Evolutionary conservation across 176 grass and related monocot species (phyloP).

Genomic region (Oryza longistaminata): DNA sequence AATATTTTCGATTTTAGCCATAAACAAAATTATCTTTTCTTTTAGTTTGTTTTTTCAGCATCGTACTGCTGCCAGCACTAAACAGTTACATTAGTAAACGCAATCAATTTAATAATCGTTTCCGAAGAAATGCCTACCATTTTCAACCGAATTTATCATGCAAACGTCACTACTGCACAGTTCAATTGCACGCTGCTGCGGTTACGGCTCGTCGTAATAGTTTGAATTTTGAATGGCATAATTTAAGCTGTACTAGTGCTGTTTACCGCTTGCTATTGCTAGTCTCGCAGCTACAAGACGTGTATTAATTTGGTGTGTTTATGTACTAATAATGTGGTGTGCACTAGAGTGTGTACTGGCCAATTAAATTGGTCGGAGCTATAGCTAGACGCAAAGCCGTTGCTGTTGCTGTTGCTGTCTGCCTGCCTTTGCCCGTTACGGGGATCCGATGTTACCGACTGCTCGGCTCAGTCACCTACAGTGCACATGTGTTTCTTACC

Average conservation of each 20-base stretch:
- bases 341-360: neutral
- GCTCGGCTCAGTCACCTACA: neutral
- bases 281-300: neutral
- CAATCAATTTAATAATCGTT: no score
- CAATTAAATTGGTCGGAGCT: conserved; percentile 34
- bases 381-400: neutral
- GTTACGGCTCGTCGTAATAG: neutral
- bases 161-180: no score
- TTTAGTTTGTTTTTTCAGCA: no score
- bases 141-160: no score
- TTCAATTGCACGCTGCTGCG: no score
- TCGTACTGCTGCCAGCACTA: no score
- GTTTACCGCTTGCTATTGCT: no score
- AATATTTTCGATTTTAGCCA: no score
- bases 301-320: conserved; percentile 25
- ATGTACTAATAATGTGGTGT: neutral
- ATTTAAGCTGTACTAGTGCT: neutral
- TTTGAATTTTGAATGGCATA: conserved; percentile 10
- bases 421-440: neutral
- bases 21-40: no score
- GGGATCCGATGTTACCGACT: conserved; percentile 27
- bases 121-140: no score
- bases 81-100: no score
- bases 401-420: neutral
- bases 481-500: neutral